phyloP scores from a whole-genome alignment of 306 rosid genomes.

The Inga leiocalycina region DNA sequence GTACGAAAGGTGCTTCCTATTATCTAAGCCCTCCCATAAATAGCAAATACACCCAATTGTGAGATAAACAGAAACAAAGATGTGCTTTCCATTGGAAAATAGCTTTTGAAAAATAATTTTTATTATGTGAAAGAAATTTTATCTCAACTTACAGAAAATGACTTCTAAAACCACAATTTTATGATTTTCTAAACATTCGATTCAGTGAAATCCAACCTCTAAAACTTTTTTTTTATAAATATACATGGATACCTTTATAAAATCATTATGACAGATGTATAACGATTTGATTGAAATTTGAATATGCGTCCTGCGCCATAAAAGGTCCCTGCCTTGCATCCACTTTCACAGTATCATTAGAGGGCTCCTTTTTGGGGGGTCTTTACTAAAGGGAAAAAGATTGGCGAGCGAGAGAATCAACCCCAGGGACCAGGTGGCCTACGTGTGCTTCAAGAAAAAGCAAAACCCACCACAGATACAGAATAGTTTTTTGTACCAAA shows the following conservation, averaged over 20 bases:
- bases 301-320: background rate
- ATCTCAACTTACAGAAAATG: no score
- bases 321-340: background rate
- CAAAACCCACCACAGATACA: background rate
- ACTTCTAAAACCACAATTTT: no score
- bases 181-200: no score
- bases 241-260: background rate
- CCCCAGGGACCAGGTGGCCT: conserved; percentile 8
- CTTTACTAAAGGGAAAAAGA: background rate
- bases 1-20: background rate
- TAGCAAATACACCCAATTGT: background rate
- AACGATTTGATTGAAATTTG: background rate
- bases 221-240: no score
- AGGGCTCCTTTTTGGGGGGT: background rate
- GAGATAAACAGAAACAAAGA: background rate
- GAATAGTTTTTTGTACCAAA: conserved; percentile 20
- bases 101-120: no score
- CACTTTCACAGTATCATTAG: background rate
- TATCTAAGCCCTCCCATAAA: background rate
- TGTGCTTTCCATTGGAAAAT: no score
- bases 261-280: background rate
- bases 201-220: background rate
- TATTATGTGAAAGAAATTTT: no score
- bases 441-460: conserved; percentile 35
- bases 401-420: background rate